Percentiles rank a stretch among this genome's conserved stretches.
phyloP scores from a whole-genome alignment of 2,329 filamentous ascomycete species.

The Arthrobotrys conoides region DNA sequence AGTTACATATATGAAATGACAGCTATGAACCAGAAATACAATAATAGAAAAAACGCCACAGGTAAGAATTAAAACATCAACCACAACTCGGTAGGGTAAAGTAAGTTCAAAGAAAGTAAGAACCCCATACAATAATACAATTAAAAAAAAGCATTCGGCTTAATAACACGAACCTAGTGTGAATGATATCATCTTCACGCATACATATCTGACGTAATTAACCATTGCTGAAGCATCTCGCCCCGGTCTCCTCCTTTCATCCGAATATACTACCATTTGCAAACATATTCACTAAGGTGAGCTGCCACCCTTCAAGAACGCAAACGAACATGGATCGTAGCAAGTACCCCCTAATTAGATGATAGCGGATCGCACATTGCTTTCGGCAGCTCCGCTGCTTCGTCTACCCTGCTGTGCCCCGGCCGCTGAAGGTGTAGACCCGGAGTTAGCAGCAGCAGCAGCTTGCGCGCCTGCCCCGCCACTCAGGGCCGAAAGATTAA shows the following conservation, averaged over 20 bases:
- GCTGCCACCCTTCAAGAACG: too few relatives aligned
- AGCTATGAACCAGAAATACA: neutral
- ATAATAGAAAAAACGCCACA: neutral
- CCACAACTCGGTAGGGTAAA: neutral
- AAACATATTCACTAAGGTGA: neutral
- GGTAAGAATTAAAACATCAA: neutral
- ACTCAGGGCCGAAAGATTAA: constrained; percentile 59
- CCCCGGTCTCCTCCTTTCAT: neutral
- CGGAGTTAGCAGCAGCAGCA: constrained; percentile 5
- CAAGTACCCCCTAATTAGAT: constrained; percentile 6
- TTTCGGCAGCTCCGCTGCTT: constrained; percentile 32
- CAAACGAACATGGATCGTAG: neutral
- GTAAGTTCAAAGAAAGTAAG: neutral
- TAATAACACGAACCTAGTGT: neutral
- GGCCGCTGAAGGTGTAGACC: neutral
- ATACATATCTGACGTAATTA: neutral
- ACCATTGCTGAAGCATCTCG: neutral
- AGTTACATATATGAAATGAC: neutral
- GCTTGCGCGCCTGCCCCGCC: constrained; percentile 26
- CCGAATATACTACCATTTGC: neutral
- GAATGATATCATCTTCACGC: neutral
- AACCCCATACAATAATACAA: neutral
- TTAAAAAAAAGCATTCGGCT: neutral
- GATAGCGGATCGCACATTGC: constrained; percentile 40
- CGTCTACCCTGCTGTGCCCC: constrained; percentile 19